These are phyloP conservation scores for Cladorrhinum sp. DNA, from an alignment of 2,329 filamentous ascomycete species.

Conservation along the genomic window DNA sequence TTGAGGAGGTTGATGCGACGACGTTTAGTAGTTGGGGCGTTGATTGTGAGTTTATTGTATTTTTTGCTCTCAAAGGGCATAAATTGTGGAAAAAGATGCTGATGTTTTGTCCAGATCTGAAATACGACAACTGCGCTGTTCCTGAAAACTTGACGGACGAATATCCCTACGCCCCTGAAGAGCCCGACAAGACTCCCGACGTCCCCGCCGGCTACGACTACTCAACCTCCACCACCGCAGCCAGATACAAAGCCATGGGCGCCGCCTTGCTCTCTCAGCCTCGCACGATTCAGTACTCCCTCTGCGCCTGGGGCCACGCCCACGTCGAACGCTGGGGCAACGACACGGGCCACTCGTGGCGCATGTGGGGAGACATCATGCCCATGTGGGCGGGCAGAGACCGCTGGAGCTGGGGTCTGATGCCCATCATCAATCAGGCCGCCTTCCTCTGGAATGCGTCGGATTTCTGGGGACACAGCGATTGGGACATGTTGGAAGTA, in stretches of 20 bases:
- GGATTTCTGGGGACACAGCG: slow-evolving; percentile 49
- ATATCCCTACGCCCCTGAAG: slow-evolving; percentile 16
- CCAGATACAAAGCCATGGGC: slow-evolving; percentile 33
- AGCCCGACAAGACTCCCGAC: slow-evolving; percentile 33
- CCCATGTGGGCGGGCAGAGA: slow-evolving; percentile 29
- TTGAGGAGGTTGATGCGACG: slow-evolving; percentile 55
- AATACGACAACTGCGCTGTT: slow-evolving; percentile 53
- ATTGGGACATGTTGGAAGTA: slow-evolving; percentile 51
- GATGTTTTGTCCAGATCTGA: slow-evolving; percentile 41
- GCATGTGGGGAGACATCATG: slow-evolving; percentile 36
- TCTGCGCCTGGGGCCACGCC: slow-evolving; percentile 37
- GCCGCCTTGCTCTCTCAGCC: slow-evolving; percentile 34
- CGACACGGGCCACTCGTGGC: slow-evolving; percentile 40
- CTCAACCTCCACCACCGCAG: slow-evolving; percentile 29
- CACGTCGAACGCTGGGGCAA: slow-evolving; percentile 45
- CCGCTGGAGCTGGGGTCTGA: slow-evolving; percentile 29
- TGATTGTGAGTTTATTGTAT: slow-evolving; percentile 47
- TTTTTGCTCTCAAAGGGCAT: slow-evolving; percentile 8
- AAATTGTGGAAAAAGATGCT: neutral
- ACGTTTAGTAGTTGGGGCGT: slow-evolving; percentile 58
- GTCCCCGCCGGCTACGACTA: slow-evolving; percentile 29
- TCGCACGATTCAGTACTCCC: slow-evolving; percentile 32
- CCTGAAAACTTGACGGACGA: slow-evolving; percentile 13
- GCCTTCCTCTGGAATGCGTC: slow-evolving; percentile 42
- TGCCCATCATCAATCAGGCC: slow-evolving; percentile 47